Conservation (phyloP, 2,329 filamentous ascomycete species). For the Trichophyton schoenleinii region DNA sequence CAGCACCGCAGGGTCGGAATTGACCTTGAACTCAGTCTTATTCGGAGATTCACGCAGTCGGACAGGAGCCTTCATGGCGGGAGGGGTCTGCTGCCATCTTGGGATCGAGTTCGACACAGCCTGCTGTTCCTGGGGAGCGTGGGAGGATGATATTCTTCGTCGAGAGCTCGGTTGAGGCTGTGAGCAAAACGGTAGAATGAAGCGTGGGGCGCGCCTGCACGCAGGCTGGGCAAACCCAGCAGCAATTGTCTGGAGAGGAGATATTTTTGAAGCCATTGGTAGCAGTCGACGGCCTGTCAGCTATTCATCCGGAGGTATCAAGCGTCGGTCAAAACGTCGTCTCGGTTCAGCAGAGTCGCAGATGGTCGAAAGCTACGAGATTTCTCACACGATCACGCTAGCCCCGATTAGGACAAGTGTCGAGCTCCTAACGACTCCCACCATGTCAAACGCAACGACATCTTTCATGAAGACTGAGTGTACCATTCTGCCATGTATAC, state of each 20-base stretch:
- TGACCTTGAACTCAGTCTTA: slow-evolving; percentile 47
- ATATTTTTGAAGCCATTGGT: slow-evolving; percentile 13
- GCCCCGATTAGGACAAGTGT: slow-evolving; percentile 6
- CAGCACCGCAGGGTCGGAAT: slow-evolving; percentile 59
- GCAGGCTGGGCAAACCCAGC: slow-evolving; percentile 12
- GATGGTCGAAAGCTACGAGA: slow-evolving; percentile 8
- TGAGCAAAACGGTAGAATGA: slow-evolving; percentile 18
- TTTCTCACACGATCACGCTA: slow-evolving; percentile 6
- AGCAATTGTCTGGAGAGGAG: slow-evolving; percentile 12
- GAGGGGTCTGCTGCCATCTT: slow-evolving; percentile 59
- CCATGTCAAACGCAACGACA: not conserved
- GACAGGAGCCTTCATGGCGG: slow-evolving; percentile 56
- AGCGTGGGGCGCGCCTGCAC: slow-evolving; percentile 17
- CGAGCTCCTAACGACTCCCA: not conserved
- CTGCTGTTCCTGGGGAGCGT: slow-evolving; percentile 17
- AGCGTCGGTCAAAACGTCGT: not conserved
- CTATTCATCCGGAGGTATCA: not conserved
- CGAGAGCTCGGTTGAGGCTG: slow-evolving; percentile 12
- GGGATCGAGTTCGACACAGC: slow-evolving; percentile 34
- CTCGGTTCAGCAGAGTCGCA: not conserved
- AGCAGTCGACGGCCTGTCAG: not conserved
- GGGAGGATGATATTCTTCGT: slow-evolving; percentile 20
- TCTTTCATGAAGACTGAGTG: not conserved
- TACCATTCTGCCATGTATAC: too few species aligned
- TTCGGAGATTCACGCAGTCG: slow-evolving; percentile 27